Base-by-base conservation (phyloP, 192 early-diverging fungal species). In the Coemansia sp. region DNA sequence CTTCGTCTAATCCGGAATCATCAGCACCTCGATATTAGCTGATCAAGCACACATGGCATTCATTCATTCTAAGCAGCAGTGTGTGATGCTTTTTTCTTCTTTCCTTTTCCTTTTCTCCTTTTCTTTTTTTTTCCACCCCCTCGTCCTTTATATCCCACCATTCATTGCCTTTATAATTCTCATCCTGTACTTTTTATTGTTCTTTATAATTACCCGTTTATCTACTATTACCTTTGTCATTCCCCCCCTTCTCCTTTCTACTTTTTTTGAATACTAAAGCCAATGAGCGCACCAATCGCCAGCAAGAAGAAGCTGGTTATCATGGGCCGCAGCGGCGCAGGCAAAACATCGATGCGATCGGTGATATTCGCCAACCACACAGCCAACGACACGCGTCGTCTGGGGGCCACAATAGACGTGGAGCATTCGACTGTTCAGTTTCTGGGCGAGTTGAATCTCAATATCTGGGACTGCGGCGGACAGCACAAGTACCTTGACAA, bases 301-400 rank as follows among this genome's bases (percentile, higher is more conserved):
- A 42, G 65, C 26, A 76, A 71, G 63, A 76, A 76, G 55, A 74
- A 99, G 94, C 91, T 98, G 18, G 88, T 99, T 42, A 88, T 99
- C 80, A 97, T 99, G 97, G 97, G 97, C 37, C 93, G 94, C 74
- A 92, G 90, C 72, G 96, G 96, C 8, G 91, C 94, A 4, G 97
- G 97, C 52, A 99, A 99, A 87, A 99, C 97, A 19, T 97, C 95
- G 40, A 99, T 99, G 97, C 87, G 96, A 63, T 95, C 94, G 21
- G 95, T 99, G 68, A 98, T 99, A 68, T 99, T 99, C 69, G 92
- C 95, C 5, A 98, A 98, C 84, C 97, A 96, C 76, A 91, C 97
- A 61, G 96, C 97, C 4, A 74, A 89, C 69, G 96, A 99, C 67
- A 99, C 97, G 6, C 86, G 96, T 41, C 86, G 95, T 21, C 90